Conservation (phyloP, 352 stramenopile species). For the Peronospora tabacina region DNA sequence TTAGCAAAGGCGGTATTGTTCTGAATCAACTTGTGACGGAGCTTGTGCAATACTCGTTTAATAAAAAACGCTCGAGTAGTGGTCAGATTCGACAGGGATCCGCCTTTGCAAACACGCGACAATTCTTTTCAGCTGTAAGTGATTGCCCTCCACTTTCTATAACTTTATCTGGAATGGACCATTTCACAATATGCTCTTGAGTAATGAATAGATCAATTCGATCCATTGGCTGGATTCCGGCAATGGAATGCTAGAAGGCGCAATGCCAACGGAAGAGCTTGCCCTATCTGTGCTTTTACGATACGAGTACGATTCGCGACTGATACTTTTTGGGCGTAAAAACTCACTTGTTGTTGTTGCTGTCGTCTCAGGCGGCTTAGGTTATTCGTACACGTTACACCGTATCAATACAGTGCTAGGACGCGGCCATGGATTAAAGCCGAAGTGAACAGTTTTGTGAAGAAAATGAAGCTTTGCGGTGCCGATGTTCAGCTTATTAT, state of each 20-base stretch:
- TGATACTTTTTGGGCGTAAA: neutral
- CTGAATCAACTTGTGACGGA: conserved; percentile 69
- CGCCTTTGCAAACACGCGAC: conserved; percentile 27
- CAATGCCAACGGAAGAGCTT: conserved; percentile 29
- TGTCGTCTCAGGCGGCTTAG: conserved; percentile 21
- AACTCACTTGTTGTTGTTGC: neutral
- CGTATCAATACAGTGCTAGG: conserved; percentile 45
- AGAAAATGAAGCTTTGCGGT: conserved; percentile 27
- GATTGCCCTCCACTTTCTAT: neutral
- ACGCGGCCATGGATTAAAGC: conserved; percentile 48
- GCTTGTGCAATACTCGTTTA: conserved; percentile 34
- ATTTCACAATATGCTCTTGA: neutral
- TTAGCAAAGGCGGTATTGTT: conserved; percentile 62
- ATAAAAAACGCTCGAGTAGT: conserved; percentile 30
- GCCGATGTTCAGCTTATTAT: conserved; percentile 35
- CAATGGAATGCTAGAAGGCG: conserved; percentile 41
- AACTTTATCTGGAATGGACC: neutral
- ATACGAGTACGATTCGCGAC: conserved; percentile 25
- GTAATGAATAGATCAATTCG: conserved; percentile 31
- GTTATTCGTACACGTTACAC: conserved; percentile 56
- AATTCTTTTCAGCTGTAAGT: conserved; percentile 36
- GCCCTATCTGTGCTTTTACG: conserved; percentile 31
- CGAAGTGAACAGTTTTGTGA: conserved; percentile 41
- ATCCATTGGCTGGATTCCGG: conserved; percentile 63
- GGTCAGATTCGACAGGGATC: conserved; percentile 29